A percentile compares a stretch with the other conserved stretches of the same genome.
Evolutionary conservation across 352 stramenopile species (phyloP).

Genomic region (Globisporangium iwayamae): DNA sequence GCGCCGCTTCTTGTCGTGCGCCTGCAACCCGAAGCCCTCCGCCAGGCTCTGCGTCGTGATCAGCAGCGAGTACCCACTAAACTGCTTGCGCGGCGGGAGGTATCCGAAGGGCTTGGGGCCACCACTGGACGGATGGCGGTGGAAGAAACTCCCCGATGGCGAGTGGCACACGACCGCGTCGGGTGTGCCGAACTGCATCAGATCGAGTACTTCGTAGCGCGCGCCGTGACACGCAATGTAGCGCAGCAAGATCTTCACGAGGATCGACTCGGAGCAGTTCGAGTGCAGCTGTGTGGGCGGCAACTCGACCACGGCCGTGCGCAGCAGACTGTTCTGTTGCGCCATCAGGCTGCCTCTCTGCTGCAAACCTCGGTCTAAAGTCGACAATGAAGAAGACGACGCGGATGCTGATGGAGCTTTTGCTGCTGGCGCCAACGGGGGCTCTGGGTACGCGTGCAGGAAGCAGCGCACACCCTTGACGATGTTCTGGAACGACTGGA

Average conservation of each 20-base stretch:
- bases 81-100: slow-evolving; percentile 19
- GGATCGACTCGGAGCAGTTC: slow-evolving; percentile 65
- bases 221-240: slow-evolving; percentile 83
- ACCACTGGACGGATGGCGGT: slow-evolving; percentile 36
- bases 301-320: slow-evolving; percentile 50
- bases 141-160: slow-evolving; percentile 73
- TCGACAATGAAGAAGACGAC: not conserved
- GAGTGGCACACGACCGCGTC: slow-evolving; percentile 82
- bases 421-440: not conserved
- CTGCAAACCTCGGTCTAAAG: slow-evolving; percentile 3
- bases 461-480: slow-evolving; percentile 79
- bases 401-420: not conserved
- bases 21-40: slow-evolving; percentile 24
- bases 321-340: slow-evolving; percentile 40
- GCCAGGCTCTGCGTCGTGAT: slow-evolving; percentile 70
- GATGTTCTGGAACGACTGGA: slow-evolving; percentile 65
- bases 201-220: slow-evolving; percentile 78
- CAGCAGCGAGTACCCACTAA: slow-evolving; percentile 63
- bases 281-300: slow-evolving; percentile 59
- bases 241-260: slow-evolving; percentile 73
- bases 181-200: slow-evolving; percentile 83
- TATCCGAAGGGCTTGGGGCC: slow-evolving; percentile 21
- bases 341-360: slow-evolving; percentile 18
- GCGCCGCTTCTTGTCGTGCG: slow-evolving; percentile 39
- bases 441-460: slow-evolving; percentile 50